Base-by-base conservation (phyloP, 1,139 yeast species). In the Diutina siamensis region DNA sequence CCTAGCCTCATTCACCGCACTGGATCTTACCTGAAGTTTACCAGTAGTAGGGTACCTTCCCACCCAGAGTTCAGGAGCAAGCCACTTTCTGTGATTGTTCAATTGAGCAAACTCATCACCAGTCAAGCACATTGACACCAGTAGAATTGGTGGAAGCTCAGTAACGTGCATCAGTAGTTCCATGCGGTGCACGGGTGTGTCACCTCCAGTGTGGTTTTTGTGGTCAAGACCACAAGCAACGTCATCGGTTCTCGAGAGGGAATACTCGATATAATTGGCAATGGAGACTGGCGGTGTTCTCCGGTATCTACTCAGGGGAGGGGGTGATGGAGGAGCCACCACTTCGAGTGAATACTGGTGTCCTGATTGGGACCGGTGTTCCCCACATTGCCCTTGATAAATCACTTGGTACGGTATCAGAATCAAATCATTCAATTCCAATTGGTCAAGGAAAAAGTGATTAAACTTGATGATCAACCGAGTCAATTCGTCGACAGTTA, bases 141-240 rank as follows among this genome's bases (percentile, higher is more conserved):
- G 74, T 35, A 88, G 61, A 8, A 87, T 68, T 2, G 82, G 78
- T 0, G 96, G 94, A 15, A 86, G 64, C 44, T 68, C 69, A 20
- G 67, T 65, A 2, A 77, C 28, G 12, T 19, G n/a, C 42, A 38
- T 25, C 40, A 36, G 27, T 10, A 36, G 27, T 10, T 36, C 40
- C 40, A 36, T 21, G 18, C n/a, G 8, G 15, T 36, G 40, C 19
- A 17, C 32, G n/a, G 32, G 32, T 13, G 32, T 18, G 8, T 22
- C 20, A 8, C 31, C 32, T 15, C 19, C 28, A 3, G 20, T 3
- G 8, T 20, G 28, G 15, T 36, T 36, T 13, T 3, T 20, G 28
- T 36, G 40, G 8, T 15, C 21, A 12, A 36, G 28, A 12, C n/a
- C 12, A 21, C 40, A 36, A 8, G 40, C 28, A 13, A 20, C 15